Evolutionary conservation across 202 grass and related monocot species (phyloP), one percentile per base, ranked within the genome.

Genomic region (Sporobolus alterniflorus): DNA sequence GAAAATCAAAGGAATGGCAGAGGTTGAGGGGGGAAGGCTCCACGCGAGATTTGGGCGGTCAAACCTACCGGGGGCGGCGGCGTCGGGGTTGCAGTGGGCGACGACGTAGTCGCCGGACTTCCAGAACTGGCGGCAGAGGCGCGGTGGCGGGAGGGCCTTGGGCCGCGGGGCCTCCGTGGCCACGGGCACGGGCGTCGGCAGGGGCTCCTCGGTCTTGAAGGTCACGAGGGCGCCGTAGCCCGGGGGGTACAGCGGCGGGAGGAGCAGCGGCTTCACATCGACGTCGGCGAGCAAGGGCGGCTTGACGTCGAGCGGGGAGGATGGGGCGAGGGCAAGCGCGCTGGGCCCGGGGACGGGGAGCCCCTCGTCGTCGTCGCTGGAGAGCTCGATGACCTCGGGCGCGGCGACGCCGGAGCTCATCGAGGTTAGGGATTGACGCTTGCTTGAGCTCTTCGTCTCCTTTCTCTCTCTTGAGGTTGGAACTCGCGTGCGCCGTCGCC

Each of bases 41-140:
- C 55, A 56, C 14, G 44, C 13, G 15, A 73, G 41, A 82, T 77
- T 81, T 73, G 10, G 20, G 70, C 30, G 14, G 16, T 10, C 61
- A 70, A 20, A 52, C 88, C 31, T 79, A 92, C 86, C 89, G 56
- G 82, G 88, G 67, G 74, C 59, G 67, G 79, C 47, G 26, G 87
- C 54, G 16, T 79, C 77, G 52, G 81, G 67, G 29, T 85, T 64
- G 67, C 85, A 78, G 78, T 67, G 74, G 71, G 83, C 73, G 42
- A 92, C 87, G 73, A 92, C 85, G 67, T 98, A 98, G 65, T 98
- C 93, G 10, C 96, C 96, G 44, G 96, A 98, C 83, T 94, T 98
- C 96, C 93, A 98, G 79, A 98, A 98, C 78, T 98, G 93, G 75
- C 89, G 91, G 76, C 89, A 83, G 72, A 96, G 81, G 64, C 72